Base-by-base conservation (phyloP, 352 stramenopile species). In the Blastocystis sp. region DNA sequence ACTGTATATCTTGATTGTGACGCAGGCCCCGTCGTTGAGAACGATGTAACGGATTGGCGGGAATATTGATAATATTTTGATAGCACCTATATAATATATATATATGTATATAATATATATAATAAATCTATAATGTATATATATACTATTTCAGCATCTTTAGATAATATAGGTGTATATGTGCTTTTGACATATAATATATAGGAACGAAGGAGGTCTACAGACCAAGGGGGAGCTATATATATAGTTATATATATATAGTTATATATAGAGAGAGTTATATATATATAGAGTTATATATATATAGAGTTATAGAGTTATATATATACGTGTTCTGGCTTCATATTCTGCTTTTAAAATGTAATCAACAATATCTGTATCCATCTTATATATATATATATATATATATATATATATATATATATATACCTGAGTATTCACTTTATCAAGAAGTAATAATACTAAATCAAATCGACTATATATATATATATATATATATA, bases 401-500 rank as follows among this genome's bases (percentile, higher is more conserved):
- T 2, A 2, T 11, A 1, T 11, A 5, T 10, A 19, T 7, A 16
- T 16, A n/a, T n/a, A n/a, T n/a, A n/a, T n/a, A n/a, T n/a, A n/a
- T n/a, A n/a, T n/a, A n/a, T 3, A 0, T 28, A 62, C 52, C 7
- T 52, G 48, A 18, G 48, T 62, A 34, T 62, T 62, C 5, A 42
- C 48, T 18, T 48, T 76, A 55, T 85, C 77, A 37, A 83, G 66
- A 13, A 85, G 65, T 46, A 85, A 73, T 30, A 83, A 68, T 66
- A 85, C 81, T 0, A 83, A 55, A 44, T 85, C 76, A 39, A 85
- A 85, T 1, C 77, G 77, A 13, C 32, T n/a, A n/a, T n/a, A n/a
- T n/a, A n/a, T n/a, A n/a, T n/a, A n/a, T n/a, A n/a, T n/a, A n/a
- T n/a, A n/a, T n/a, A n/a, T n/a, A n/a, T n/a, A n/a, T n/a, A n/a